These are phyloP conservation scores for Spatholobus suberectus DNA, from an alignment of 306 rosid genomes.

Conservation along the genomic window DNA sequence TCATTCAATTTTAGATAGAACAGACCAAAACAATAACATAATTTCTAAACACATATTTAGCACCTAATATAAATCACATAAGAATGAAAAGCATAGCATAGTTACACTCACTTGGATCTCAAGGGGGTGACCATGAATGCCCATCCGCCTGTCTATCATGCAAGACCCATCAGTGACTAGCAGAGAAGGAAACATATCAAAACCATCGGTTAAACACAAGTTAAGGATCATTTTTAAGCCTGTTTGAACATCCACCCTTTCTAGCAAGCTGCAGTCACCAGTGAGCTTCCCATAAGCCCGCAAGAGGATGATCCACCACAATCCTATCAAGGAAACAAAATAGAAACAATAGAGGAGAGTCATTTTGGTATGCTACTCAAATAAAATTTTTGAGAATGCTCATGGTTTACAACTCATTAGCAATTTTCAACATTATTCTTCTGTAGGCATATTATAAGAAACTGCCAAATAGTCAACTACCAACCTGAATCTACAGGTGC, in stretches of 20 bases:
- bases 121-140: conserved; percentile 97
- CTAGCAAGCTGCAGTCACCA: conserved; percentile 87
- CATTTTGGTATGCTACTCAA: conserved; percentile 9
- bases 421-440: conserved; percentile 14
- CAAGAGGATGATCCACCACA: conserved; percentile 98
- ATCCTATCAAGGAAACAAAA: conserved; percentile 59
- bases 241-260: conserved; percentile 93
- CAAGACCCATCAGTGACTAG: conserved; percentile 98
- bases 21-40: conserved; percentile 10
- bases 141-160: conserved; percentile 99
- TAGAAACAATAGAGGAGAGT: background rate
- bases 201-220: conserved; percentile 96
- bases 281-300: conserved; percentile 94
- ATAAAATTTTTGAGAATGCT: background rate
- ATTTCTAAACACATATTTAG: conserved; percentile 32
- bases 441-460: background rate
- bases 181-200: conserved; percentile 96
- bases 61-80: conserved; percentile 11
- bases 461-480: conserved; percentile 1
- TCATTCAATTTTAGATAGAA: conserved; percentile 7
- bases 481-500: conserved; percentile 99
- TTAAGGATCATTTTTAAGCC: conserved; percentile 96
- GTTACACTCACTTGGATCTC: conserved; percentile 86
- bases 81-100: conserved; percentile 30
- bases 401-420: background rate